Conservation (phyloP, 768 basidiomycete genomes). For the Plicaturopsis crispa region DNA sequence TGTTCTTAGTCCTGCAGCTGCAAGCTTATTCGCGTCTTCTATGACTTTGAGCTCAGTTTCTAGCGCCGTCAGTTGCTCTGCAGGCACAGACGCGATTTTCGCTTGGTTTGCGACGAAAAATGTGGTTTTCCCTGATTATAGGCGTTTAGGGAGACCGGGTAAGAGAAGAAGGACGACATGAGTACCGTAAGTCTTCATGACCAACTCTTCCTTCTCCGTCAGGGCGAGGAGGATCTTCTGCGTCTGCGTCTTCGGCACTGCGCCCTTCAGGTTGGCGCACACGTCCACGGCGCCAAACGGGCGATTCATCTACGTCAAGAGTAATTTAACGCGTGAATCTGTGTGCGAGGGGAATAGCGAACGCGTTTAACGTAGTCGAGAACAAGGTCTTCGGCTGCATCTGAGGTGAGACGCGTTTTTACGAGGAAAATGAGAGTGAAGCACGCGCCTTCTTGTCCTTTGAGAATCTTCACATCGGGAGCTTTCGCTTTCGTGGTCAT, state of each 20-base stretch:
- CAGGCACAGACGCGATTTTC: constrained; percentile 56
- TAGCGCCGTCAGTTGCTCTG: constrained; percentile 51
- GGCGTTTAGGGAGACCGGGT: constrained; percentile 9
- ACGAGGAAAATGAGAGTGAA: background rate
- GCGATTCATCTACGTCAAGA: constrained; percentile 68
- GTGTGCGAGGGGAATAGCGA: constrained; percentile 3
- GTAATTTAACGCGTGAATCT: constrained; percentile 6
- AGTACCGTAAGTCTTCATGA: constrained; percentile 76
- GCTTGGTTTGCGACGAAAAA: constrained; percentile 85
- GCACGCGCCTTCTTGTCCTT: constrained; percentile 62
- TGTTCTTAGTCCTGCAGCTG: constrained; percentile 44
- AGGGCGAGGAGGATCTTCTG: constrained; percentile 79
- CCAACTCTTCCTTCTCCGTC: constrained; percentile 79
- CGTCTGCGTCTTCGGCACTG: constrained; percentile 73
- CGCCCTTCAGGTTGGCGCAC: constrained; percentile 84
- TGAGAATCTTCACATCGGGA: constrained; percentile 52
- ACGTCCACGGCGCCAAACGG: constrained; percentile 92
- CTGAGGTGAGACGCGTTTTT: background rate
- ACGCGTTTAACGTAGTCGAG: constrained; percentile 77
- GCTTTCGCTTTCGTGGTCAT: constrained; percentile 47
- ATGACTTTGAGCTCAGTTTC: constrained; percentile 49
- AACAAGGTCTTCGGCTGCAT: constrained; percentile 64
- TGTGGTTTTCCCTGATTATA: constrained; percentile 62
- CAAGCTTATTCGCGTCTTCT: constrained; percentile 51
- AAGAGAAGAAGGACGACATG: background rate